Conservation (phyloP, 768 basidiomycete genomes). For the Mycena capillaripes region DNA sequence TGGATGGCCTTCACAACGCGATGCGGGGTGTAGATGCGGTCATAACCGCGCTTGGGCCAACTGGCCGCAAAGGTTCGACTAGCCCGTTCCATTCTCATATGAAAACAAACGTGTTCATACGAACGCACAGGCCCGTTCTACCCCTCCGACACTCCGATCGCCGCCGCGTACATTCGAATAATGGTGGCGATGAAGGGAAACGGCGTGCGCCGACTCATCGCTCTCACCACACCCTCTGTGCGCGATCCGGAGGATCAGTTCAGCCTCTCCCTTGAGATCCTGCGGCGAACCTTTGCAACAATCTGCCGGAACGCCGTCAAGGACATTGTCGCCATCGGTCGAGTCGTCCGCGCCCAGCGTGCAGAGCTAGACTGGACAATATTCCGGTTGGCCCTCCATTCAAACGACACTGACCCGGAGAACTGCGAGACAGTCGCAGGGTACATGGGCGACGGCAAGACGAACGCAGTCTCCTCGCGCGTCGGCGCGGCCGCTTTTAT, state of each 20-base stretch:
- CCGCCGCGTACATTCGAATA: slow-evolving; percentile 55
- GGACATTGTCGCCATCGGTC: slow-evolving; percentile 32
- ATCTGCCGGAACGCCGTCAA: slow-evolving; percentile 28
- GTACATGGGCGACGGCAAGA: slow-evolving; percentile 54
- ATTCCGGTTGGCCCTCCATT: slow-evolving; percentile 28
- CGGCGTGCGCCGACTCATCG: slow-evolving; percentile 57
- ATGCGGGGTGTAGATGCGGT: slow-evolving; percentile 34
- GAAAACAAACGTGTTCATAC: too few species aligned
- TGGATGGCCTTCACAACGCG: slow-evolving; percentile 26
- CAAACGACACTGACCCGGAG: slow-evolving; percentile 45
- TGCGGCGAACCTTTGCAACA: slow-evolving; percentile 36
- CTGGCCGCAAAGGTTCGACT: slow-evolving; percentile 30
- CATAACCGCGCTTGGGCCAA: slow-evolving; percentile 32
- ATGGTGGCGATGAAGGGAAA: slow-evolving; percentile 55
- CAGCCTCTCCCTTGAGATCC: slow-evolving; percentile 46
- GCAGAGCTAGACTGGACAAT: slow-evolving; percentile 34
- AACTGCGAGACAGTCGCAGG: slow-evolving; percentile 76
- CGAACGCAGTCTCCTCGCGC: slow-evolving; percentile 64
- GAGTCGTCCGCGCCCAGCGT: slow-evolving; percentile 11
- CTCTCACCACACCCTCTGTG: slow-evolving; percentile 65
- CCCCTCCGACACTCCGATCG: slow-evolving; percentile 54
- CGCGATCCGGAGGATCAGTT: slow-evolving; percentile 58
- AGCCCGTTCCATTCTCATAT: too few species aligned
- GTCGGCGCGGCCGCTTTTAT: slow-evolving; percentile 73
- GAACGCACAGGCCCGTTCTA: slow-evolving; percentile 34